Evolutionary conservation across 305 asterid genomes (phyloP), one percentile per base, ranked within the genome.

Genomic region (Fraxinus platypoda): DNA sequence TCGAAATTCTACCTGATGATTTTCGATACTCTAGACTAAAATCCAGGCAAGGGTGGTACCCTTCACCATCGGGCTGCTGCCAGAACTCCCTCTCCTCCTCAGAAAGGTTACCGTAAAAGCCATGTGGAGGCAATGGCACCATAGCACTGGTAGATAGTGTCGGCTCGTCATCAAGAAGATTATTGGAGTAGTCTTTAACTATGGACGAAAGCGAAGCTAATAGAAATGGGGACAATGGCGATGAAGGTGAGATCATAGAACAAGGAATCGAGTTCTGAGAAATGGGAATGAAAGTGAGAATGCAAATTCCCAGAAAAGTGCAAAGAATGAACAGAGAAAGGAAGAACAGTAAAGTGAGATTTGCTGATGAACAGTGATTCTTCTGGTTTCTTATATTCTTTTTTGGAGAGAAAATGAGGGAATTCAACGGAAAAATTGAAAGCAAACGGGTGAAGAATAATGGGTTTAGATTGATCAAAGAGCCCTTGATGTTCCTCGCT

Each of bases 1-100:
- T 88, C 0, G 90, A 85, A 38, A 91, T 86, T 52, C 19, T 85
- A 8, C 72, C 87, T 37, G 94, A 90, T 0, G 85, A 81, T 80
- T 85, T 91, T 6, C 94, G 90, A 73, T 92, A 91, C 8, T 80
- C 84, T 64, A 87, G 85, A 49, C 90, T 86, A 80, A 92, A 92
- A 78, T 83, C 84, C 85, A 92, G 85, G 83, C 97, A 92, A 2
- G 95, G 97, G 37, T 74, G 77, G 75, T 86, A 92, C 1, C 97
- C 97, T 64, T 86, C 83, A 4, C 84, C 88, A 38, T 90, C 86
- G 0, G 95, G 95, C 57, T 92, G 95, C 38, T 77, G 54, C 95
- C 95, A 92, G 84, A 92, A 92, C 9, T 87, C 91, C 78, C 81
- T 82, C 78, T 90, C 93, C 71, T 54, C 85, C 7, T 84, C 87